Base-by-base conservation (phyloP, 2,329 filamentous ascomycete genomes). In the Penicillium brasilianum region DNA sequence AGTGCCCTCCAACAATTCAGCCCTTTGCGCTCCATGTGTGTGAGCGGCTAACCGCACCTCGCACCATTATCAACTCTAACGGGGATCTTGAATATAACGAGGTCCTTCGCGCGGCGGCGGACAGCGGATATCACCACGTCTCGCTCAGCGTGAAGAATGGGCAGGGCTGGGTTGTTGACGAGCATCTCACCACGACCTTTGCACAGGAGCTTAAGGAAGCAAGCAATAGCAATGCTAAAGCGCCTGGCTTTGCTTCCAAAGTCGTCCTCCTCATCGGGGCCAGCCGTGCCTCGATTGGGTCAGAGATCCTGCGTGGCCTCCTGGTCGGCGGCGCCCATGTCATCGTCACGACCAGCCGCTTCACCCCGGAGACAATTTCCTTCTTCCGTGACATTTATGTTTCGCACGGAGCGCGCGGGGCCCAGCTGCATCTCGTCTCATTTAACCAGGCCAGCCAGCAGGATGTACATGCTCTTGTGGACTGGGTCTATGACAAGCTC, bases 381-480 rank as follows among this genome's bases (percentile, higher is more conserved):
- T 73, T 74, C 25, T 80, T 76, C 55, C 77, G 76, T 58, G 37
- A 71, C 6, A 60, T 80, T 8, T 81, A 77, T 59, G 59, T 66
- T 3, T 55, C 61, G 9, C 60, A 74, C 59, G 77, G 77, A 11
- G 71, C 71, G 2, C 66, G 66, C 14, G 73, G 70, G 0, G 76
- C 79, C 1, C 62, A 67, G n/a, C 69, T 81, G 4, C 65, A 72
- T 4, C 61, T 81, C 0, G 61, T 79, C 2, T 78, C 78, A 0
- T 78, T 76, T 67, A 82, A 81, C 41, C 74, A 75, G 58, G 78
- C 66, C 41, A 82, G 80, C 61, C 69, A 70, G 10, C 73, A 75
- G 55, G 80, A 82, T 69, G 71, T 25, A 78, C 50, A 64, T 65
- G 11, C 58, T 82, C 58, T 75, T 81, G 50, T 80, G 79, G 52